Evolutionary conservation across 805 yeast species (phyloP), one percentile per base, ranked within the genome.

Genomic region (Zygosaccharomyces gambellarensis): DNA sequence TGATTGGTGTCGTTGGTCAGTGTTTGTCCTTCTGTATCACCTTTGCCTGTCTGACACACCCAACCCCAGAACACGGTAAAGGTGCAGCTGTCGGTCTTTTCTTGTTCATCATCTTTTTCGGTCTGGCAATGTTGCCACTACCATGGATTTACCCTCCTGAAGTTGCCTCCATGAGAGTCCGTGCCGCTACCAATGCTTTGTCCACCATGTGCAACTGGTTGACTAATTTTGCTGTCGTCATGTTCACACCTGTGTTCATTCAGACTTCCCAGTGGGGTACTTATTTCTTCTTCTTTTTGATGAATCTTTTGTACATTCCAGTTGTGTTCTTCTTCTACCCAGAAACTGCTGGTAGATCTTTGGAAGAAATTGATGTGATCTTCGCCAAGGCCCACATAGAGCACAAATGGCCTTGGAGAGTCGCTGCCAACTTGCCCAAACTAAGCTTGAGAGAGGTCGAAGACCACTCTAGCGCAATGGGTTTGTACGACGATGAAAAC

Each of bases 311-410:
- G 39, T 83, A 80, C 71, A 66, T 81, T 45, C 87, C 88, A 27
- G 69, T 83, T 51, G 80, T 80, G 53, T 82, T 70, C 75, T 76
- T 83, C 70, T 79, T 76, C 67, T 85, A 82, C 67, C 92, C 90
- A 36, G 92, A 85, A 71, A 84, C 90, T 39, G 81, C 85, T 30
- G 88, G 89, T 46, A 77, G 88, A 65, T 75, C 85, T 32, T 75
- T 85, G 68, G 90, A 85, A 67, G 88, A 83, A 61, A 78, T 85
- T 64, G 90, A 85, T 63, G 81, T 82, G 62, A 81, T 85, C 49
- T 80, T 70, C 40, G 63, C 63, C 36, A 59, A 59, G 49, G 58
- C 68, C n/a, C 68, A 75, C 56, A 74, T 68, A 40, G 90, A 85
- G 51, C 74, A 75, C 45, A 75, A 75, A 55, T 77, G 74, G 53